These are phyloP conservation scores for Trichophyton simii DNA, from an alignment of 2,329 filamentous ascomycete species.

Conservation along the genomic window DNA sequence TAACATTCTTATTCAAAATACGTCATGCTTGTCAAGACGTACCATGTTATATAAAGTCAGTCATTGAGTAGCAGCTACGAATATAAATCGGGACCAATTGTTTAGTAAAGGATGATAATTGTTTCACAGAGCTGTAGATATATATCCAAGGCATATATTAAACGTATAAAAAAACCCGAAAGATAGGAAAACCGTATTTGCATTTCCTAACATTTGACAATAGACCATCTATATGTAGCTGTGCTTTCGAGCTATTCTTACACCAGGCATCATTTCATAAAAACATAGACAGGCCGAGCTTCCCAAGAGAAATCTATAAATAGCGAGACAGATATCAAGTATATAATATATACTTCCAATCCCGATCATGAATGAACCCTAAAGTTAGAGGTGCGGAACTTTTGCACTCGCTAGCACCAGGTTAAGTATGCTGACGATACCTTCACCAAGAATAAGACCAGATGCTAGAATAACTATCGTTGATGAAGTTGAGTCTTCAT, in stretches of 20 bases:
- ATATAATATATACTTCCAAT: neutral
- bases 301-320: neutral
- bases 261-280: too few species aligned
- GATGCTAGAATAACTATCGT: constrained; percentile 79
- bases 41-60: neutral
- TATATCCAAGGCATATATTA: too few species aligned
- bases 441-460: constrained; percentile 85
- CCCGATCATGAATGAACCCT: neutral
- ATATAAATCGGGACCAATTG: neutral
- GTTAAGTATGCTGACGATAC: constrained; percentile 83
- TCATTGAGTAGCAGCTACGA: neutral
- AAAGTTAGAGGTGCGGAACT: constrained; percentile 55
- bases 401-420: constrained; percentile 62
- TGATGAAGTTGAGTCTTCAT: constrained; percentile 33
- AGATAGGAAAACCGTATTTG: too few species aligned
- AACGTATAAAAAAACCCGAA: too few species aligned
- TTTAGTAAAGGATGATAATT: too few species aligned
- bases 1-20: neutral
- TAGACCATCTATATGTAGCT: too few species aligned
- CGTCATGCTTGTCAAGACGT: neutral
- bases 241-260: too few species aligned
- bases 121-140: too few species aligned
- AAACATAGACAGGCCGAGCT: too few species aligned
- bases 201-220: too few species aligned
- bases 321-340: neutral